These are phyloP conservation scores for Torrubiellomyces zombiae DNA, from an alignment of 2,329 filamentous ascomycete species.

Conservation along the genomic window DNA sequence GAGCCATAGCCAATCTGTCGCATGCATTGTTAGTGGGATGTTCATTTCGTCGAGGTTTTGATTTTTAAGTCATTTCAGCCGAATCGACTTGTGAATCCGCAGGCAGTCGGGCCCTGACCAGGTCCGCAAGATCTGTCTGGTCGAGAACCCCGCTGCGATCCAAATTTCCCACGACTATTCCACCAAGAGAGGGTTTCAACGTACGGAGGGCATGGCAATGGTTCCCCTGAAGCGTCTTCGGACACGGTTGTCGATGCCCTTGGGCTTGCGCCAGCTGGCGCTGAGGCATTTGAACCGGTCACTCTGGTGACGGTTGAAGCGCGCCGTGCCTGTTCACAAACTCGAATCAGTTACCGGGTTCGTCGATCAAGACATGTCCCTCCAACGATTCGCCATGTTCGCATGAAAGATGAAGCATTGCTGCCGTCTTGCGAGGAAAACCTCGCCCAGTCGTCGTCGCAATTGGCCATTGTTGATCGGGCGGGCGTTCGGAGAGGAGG, in stretches of 20 bases:
- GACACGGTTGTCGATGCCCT: slow-evolving; percentile 99
- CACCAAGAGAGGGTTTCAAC: slow-evolving; percentile 19
- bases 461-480: slow-evolving; percentile 1
- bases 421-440: too few species aligned
- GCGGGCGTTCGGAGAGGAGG: slow-evolving; percentile 5
- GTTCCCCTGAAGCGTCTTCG: slow-evolving; percentile 94
- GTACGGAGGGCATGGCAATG: slow-evolving; percentile 94
- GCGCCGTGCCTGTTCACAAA: slow-evolving; percentile 59
- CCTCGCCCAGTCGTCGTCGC: slow-evolving; percentile 2
- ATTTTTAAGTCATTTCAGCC: too few species aligned
- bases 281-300: slow-evolving; percentile 91
- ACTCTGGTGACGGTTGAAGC: slow-evolving; percentile 94
- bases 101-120: too few species aligned
- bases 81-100: too few species aligned
- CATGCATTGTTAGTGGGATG: slow-evolving; percentile 4
- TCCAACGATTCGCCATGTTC: slow-evolving; percentile 1
- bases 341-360: slow-evolving; percentile 20
- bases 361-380: slow-evolving; percentile 1
- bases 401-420: too few species aligned
- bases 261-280: slow-evolving; percentile 94
- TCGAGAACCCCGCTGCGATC: too few species aligned
- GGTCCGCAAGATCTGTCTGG: too few species aligned
- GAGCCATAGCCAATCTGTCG: slow-evolving; percentile 88
- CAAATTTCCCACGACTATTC: slow-evolving; percentile 1
- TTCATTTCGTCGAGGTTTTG: slow-evolving; percentile 2